phyloP scores from a whole-genome alignment of 1,284 basidiomycete species.

The Ceratobasidium sp. region DNA sequence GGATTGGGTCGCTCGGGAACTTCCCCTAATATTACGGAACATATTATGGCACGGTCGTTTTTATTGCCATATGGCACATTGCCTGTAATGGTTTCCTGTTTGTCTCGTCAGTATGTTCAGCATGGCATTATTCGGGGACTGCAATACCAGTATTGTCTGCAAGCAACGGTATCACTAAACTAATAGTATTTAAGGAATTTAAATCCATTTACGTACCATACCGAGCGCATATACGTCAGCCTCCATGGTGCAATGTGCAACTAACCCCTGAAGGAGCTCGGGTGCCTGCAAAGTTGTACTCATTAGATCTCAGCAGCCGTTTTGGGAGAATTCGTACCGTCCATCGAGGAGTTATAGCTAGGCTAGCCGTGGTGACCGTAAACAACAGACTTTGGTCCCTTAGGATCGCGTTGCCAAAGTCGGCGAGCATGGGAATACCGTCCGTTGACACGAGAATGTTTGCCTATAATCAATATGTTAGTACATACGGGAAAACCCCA shows the following conservation, averaged over 20 bases:
- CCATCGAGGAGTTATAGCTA: neutral
- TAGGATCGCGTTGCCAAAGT: constrained; percentile 15
- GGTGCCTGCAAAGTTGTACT: neutral
- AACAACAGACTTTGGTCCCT: neutral
- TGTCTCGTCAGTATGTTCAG: neutral
- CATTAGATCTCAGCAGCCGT: too few relatives aligned
- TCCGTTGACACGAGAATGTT: constrained; percentile 11
- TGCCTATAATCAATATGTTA: neutral
- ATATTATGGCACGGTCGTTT: neutral
- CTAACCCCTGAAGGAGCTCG: neutral
- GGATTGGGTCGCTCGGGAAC: neutral
- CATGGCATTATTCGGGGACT: neutral
- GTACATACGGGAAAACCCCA: neutral
- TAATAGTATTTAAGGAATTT: too few relatives aligned
- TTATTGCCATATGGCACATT: neutral
- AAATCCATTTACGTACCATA: neutral
- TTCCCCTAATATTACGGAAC: neutral
- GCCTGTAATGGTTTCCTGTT: neutral
- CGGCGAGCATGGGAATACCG: neutral
- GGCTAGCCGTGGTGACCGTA: neutral
- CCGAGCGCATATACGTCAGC: constrained; percentile 26
- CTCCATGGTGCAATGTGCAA: neutral
- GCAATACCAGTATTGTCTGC: neutral
- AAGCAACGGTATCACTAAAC: too few relatives aligned
- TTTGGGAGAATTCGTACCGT: neutral